A percentile compares a stretch with the other conserved stretches of the same genome.
phyloP scores from a whole-genome alignment of 768 basidiomycete genomes.

The Lactarius hengduanensis region DNA sequence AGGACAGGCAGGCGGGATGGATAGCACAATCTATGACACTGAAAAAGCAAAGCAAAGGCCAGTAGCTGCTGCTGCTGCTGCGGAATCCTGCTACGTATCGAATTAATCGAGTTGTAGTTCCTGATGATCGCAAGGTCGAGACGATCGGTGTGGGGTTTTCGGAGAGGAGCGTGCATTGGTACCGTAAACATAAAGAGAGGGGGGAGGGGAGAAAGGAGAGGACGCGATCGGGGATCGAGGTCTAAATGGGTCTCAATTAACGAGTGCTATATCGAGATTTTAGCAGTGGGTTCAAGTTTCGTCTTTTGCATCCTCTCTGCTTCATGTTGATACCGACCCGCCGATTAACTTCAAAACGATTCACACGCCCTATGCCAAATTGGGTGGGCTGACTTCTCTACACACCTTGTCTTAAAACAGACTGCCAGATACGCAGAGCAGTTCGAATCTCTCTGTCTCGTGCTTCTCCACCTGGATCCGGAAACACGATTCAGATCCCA shows the following conservation, averaged over 20 bases:
- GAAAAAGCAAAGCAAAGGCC: neutral
- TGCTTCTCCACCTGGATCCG: neutral
- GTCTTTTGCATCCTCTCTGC: neutral
- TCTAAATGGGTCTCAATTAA: slow-evolving; percentile 3
- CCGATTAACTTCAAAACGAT: neutral
- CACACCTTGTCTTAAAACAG: neutral
- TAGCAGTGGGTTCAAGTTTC: neutral
- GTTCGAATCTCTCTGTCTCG: too few relatives aligned
- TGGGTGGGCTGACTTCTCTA: neutral
- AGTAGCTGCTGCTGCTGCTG: neutral
- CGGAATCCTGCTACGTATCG: neutral
- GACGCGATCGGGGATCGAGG: neutral
- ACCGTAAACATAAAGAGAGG: neutral
- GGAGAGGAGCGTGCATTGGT: neutral
- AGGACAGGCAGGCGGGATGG: too few relatives aligned
- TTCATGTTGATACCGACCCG: neutral
- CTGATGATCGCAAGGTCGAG: neutral
- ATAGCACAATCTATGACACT: neutral
- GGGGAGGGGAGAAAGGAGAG: neutral
- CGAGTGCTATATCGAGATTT: neutral
- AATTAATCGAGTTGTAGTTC: neutral
- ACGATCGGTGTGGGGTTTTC: neutral
- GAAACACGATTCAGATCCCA: neutral
- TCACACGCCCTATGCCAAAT: neutral
- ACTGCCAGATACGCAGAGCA: neutral